Evolutionary conservation across 2,329 filamentous ascomycete species (phyloP).

Genomic region (Thielaviopsis euricoi): DNA sequence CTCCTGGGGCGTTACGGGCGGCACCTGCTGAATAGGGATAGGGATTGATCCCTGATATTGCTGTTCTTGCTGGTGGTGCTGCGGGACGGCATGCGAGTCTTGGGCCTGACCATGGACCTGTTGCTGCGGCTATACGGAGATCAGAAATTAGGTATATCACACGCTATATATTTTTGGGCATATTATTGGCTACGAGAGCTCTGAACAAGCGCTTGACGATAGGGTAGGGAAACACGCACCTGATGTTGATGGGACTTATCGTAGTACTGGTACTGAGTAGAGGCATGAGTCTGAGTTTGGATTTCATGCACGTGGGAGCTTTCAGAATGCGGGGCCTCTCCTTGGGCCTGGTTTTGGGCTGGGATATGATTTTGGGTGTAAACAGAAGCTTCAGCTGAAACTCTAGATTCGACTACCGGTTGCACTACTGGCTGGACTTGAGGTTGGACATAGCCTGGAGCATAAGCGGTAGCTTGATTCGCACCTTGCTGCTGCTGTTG

Average conservation of each 20-base stretch:
- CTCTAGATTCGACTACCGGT: neutral
- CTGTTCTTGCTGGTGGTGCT: neutral
- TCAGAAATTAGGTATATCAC: neutral
- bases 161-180: neutral
- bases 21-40: neutral
- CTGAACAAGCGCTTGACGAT: neutral
- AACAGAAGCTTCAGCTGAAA: neutral
- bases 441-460: neutral
- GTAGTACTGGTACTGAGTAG: neutral
- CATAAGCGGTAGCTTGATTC: neutral
- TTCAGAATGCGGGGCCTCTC: neutral
- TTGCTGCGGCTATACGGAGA: neutral
- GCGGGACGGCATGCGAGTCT: neutral
- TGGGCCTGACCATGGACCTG: neutral
- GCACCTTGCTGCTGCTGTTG: constrained; percentile 1
- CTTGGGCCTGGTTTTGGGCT: constrained; percentile 1
- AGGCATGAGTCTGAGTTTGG: neutral
- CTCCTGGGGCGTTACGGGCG: constrained; percentile 1
- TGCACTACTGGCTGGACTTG: neutral
- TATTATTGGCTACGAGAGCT: neutral
- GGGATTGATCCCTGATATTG: constrained; percentile 1
- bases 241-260: neutral
- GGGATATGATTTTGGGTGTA: neutral
- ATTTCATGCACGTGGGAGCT: neutral
- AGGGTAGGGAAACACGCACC: neutral